phyloP scores from a whole-genome alignment of 495 filamentous ascomycete genomes.

The Penicillium chermesinum region DNA sequence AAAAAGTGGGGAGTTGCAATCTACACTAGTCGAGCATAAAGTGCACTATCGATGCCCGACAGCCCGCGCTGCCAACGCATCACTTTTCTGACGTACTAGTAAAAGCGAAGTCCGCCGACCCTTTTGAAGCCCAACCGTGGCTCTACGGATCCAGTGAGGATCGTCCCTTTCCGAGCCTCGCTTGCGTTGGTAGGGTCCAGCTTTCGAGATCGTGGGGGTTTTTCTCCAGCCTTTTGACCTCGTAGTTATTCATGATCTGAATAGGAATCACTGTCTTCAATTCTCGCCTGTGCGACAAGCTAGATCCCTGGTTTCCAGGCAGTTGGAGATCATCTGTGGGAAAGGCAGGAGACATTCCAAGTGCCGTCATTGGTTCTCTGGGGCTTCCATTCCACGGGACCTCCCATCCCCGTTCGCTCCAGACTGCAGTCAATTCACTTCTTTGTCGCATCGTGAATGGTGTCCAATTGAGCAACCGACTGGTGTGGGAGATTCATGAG shows the following conservation, averaged over 20 bases:
- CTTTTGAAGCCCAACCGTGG: constrained; percentile 19
- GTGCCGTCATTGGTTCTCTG: not conserved
- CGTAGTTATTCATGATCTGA: not conserved
- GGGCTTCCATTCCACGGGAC: constrained; percentile 3
- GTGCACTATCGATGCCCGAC: constrained; percentile 13
- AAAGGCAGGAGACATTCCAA: constrained; percentile 8
- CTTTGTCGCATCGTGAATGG: too few species aligned
- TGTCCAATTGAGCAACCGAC: not conserved
- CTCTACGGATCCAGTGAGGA: constrained; percentile 5
- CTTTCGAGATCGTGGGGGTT: too few species aligned
- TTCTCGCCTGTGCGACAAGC: not conserved
- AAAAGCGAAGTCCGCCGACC: not conserved
- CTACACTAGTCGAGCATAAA: not conserved
- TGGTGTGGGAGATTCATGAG: constrained; percentile 13
- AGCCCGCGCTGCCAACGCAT: constrained; percentile 18
- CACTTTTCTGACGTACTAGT: constrained; percentile 1
- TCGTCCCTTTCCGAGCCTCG: constrained; percentile 1
- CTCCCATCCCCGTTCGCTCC: not conserved
- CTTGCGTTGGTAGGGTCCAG: not conserved
- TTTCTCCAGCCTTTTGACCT: not conserved
- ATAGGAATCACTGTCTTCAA: not conserved
- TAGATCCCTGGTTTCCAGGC: not conserved
- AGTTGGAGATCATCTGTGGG: not conserved
- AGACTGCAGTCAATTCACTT: too few species aligned
- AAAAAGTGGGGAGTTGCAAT: not conserved